Evolutionary conservation across 768 basidiomycete species (phyloP).

Genomic region (Amanita polypyramis): DNA sequence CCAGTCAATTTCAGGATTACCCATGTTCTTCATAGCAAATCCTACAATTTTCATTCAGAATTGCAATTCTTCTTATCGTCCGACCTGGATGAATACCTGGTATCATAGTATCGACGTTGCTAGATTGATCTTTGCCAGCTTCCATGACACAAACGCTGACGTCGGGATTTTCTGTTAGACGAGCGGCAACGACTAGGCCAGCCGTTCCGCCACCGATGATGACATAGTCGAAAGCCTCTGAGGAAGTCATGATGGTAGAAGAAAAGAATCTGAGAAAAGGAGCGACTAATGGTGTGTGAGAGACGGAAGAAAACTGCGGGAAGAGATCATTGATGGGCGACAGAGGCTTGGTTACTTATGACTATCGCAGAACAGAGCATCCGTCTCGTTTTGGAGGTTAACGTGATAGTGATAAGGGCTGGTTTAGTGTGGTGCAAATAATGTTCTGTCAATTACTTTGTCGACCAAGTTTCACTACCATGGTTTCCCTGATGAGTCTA

Average conservation of each 20-base stretch:
- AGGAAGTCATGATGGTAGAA: neutral
- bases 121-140: constrained; percentile 14
- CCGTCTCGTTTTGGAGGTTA: neutral
- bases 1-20: constrained; percentile 4
- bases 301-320: neutral
- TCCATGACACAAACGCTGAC: constrained; percentile 27
- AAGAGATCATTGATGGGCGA: neutral
- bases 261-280: neutral
- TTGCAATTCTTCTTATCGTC: neutral
- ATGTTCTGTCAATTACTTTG: neutral
- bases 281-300: neutral
- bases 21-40: constrained; percentile 6
- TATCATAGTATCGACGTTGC: constrained; percentile 1
- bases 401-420: neutral
- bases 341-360: neutral
- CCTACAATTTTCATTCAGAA: neutral
- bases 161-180: constrained; percentile 26
- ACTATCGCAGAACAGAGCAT: neutral
- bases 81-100: neutral
- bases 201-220: constrained; percentile 17
- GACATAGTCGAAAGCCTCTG: constrained; percentile 14
- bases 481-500: no score
- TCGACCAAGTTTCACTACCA: no score
- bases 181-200: constrained; percentile 14
- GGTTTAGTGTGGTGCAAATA: neutral